Base-by-base conservation (phyloP, 495 filamentous ascomycete genomes). In the Daldinia caldariorum region DNA sequence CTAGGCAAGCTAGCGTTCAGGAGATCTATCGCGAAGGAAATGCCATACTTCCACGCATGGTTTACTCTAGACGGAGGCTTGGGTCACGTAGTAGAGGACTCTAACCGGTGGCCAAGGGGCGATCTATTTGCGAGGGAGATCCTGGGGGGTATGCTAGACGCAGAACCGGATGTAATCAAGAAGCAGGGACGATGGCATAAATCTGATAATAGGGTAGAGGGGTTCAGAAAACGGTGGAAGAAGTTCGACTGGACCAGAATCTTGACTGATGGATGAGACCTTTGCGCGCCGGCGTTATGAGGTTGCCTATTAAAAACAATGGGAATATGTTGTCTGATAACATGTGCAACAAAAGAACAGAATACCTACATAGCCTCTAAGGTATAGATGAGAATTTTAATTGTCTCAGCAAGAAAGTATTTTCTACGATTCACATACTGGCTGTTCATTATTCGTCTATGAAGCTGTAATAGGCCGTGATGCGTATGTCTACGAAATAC, bases 11-110 rank as follows among this genome's bases (percentile, higher is more conserved):
- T 83, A 63, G 94, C 95, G 49, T 98, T 99, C 79, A 87, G 95
- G 3, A 84, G 89, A 51, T 89, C 87, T 2, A 79, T 99, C 35
- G 92, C 90, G 26, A 97, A 97, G 82, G 95, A 99, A 81, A 97
- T 97, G 94, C 95, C 95, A 26, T 99, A 99, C 77, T 98, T 99
- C 79, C 95, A 99, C 70, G 94, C 93, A 14, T 99, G 94, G 94
- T 97, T 98, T 76, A 87, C 89, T 65, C 79, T 99, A 6, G 93
- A 98, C 76, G 96, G 96, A 4, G 95, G 95, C 2, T 75, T 99
- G 59, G 95, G 93, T 0, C 95, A 99, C 76, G 85, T 99, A 32
- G 91, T 99, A 9, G 95, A 99, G 79, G 93, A 98, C 74, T 83
- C 87, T 45, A 87, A 89, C 63, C 83, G 89, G 59, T 99, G 96